Base-by-base conservation (phyloP, 2,329 filamentous ascomycete genomes). In the Apiospora koreana region DNA sequence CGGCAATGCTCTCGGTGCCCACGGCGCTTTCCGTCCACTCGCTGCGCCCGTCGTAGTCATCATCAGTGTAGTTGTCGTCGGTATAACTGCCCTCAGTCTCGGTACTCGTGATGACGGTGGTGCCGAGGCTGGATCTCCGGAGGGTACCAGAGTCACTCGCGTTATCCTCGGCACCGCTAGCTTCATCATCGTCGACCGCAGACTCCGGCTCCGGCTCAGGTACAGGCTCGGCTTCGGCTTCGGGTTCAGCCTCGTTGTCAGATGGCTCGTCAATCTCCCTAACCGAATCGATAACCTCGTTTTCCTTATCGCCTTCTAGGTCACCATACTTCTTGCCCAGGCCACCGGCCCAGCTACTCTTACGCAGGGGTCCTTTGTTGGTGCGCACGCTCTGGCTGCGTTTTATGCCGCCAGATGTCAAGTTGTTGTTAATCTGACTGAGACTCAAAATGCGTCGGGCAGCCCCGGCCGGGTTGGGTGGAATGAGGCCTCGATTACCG, bases 361-460 rank as follows among this genome's bases (percentile, higher is more conserved):
- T 94, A 65, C 92, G 86, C 65, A 88, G 79, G 0, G 83, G 82
- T 35, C 85, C 84, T 1, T 79, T 77, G 14, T 80, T 77, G 5
- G 82, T 83, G 38, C 89, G 86, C 28, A 89, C 89, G 75, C 93
- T 91, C 79, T 95, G 92, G 79, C 92, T 95, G 71, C 93, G 88
- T 82, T 92, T 92, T 74, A 97, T 85, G 65, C 88, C 89, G 25
- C 88, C 87, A 9, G 82, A 83, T 7, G 90, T 85, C 43, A 89
- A 85, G 77, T 96, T 95, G 79, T 92, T 91, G 69, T 90, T 93
- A 75, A 98, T 97, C 81, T 98, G 94, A 79, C 92, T 97, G 45
- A 98, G 88, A 67, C 94, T 97, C 71, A 97, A 88, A 76, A 98
- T 98, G 66, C 96, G 91, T 50, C 95, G 88, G 78, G 90, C 87